Evolutionary conservation across 1,139 yeast genomes (phyloP).

Genomic region (Debaryomycetaceae sp.): DNA sequence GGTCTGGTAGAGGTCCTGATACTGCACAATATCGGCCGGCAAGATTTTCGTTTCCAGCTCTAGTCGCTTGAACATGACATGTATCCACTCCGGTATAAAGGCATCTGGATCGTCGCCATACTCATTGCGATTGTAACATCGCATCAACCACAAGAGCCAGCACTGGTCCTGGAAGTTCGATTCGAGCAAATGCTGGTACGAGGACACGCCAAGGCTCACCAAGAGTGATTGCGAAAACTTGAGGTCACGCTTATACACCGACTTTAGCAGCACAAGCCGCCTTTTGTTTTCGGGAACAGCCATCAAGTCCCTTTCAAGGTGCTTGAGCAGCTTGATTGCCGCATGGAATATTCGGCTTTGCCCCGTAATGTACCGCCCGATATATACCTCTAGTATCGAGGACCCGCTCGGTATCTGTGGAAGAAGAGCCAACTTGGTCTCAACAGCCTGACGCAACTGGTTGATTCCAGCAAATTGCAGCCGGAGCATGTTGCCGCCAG

Average conservation of each 20-base stretch:
- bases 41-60: constrained; percentile 25
- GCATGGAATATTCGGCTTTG: constrained; percentile 38
- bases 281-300: constrained; percentile 29
- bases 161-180: constrained; percentile 46
- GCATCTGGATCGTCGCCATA: constrained; percentile 20
- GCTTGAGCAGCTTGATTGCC: constrained; percentile 37
- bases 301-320: constrained; percentile 39
- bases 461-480: constrained; percentile 51
- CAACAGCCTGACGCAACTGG: constrained; percentile 43
- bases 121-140: constrained; percentile 39
- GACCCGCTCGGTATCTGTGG: constrained; percentile 15
- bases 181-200: constrained; percentile 40
- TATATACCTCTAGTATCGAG: constrained; percentile 16
- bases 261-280: constrained; percentile 38
- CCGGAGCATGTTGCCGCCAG: constrained; percentile 26
- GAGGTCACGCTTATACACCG: constrained; percentile 43
- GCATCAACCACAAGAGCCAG: constrained; percentile 51
- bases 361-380: constrained; percentile 15
- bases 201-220: constrained; percentile 44
- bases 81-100: constrained; percentile 44
- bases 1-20: constrained; percentile 40
- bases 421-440: constrained; percentile 20
- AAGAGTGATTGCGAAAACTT: constrained; percentile 45
- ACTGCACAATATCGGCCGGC: constrained; percentile 44
- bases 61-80: constrained; percentile 30